Percentiles rank a stretch among this genome's conserved stretches.
Conservation (phyloP, 257 asterid genomes). For the Plantago elongata region DNA sequence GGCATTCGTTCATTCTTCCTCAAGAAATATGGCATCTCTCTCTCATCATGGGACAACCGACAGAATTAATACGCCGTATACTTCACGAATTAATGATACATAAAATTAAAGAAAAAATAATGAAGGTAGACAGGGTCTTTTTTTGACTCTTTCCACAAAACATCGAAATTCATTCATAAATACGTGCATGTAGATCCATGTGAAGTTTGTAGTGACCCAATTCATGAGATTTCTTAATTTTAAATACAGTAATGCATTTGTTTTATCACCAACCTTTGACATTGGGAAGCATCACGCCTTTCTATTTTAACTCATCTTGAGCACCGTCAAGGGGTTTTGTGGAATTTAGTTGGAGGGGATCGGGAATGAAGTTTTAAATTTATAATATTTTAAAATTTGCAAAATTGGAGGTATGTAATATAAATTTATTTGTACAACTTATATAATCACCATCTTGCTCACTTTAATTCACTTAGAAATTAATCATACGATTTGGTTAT, state of each 20-base stretch:
- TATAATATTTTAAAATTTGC: no score
- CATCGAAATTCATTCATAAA: slow-evolving; percentile 3
- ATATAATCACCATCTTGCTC: no score
- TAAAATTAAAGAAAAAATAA: no score
- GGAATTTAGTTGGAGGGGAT: no score
- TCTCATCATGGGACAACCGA: slow-evolving; percentile 22
- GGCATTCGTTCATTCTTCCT: background rate
- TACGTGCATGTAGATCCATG: slow-evolving; percentile 24
- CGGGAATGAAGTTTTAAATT: no score
- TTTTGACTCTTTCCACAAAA: background rate
- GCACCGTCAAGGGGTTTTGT: slow-evolving; percentile 29
- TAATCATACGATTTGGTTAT: no score
- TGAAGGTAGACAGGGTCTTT: no score
- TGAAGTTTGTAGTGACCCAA: slow-evolving; percentile 18
- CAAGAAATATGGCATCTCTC: background rate
- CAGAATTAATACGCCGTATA: slow-evolving; percentile 10
- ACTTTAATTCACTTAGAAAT: no score
- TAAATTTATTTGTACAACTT: no score
- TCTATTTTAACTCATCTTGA: slow-evolving; percentile 2
- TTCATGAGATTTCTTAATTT: background rate
- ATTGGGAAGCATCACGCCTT: no score
- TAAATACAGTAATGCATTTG: background rate
- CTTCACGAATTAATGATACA: no score
- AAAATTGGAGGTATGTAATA: no score
- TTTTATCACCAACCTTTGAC: background rate